A percentile compares a stretch with the other conserved stretches of the same genome.
These are phyloP conservation scores for Mycena chlorophos DNA, from an alignment of 768 basidiomycete genomes.

Conservation along the genomic window DNA sequence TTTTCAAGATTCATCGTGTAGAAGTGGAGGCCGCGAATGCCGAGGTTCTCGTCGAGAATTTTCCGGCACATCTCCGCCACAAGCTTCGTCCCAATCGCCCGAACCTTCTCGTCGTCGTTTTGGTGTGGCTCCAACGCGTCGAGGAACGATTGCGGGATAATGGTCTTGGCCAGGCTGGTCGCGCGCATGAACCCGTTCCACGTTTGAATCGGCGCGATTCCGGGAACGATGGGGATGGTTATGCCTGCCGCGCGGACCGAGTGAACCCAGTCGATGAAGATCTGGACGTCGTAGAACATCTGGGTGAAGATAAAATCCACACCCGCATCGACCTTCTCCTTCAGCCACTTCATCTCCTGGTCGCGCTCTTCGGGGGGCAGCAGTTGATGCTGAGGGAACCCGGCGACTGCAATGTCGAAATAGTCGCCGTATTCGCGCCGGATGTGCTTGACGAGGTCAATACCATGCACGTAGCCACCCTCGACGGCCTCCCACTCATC, in stretches of 20 bases:
- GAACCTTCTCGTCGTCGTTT: slow-evolving; percentile 90
- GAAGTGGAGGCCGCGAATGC: slow-evolving; percentile 88
- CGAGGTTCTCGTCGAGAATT: slow-evolving; percentile 78
- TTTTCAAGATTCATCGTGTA: slow-evolving; percentile 98
- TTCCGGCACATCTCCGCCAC: slow-evolving; percentile 92
- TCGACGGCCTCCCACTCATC: slow-evolving; percentile 92
- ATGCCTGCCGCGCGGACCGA: slow-evolving; percentile 82
- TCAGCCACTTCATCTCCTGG: slow-evolving; percentile 81
- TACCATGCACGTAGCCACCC: slow-evolving; percentile 85
- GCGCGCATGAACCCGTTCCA: slow-evolving; percentile 93
- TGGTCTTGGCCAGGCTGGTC: slow-evolving; percentile 73
- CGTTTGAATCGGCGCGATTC: slow-evolving; percentile 94
- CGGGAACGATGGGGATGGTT: slow-evolving; percentile 86
- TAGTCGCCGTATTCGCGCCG: slow-evolving; percentile 81
- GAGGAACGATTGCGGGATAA: slow-evolving; percentile 73
- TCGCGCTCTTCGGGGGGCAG: slow-evolving; percentile 73
- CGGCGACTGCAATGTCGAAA: slow-evolving; percentile 93
- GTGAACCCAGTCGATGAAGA: slow-evolving; percentile 92
- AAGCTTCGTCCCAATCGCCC: slow-evolving; percentile 89
- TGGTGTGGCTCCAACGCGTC: slow-evolving; percentile 83
- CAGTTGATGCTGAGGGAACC: slow-evolving; percentile 82
- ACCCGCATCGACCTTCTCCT: slow-evolving; percentile 89
- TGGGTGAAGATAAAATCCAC: slow-evolving; percentile 95
- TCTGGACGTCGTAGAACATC: slow-evolving; percentile 93
- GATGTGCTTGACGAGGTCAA: slow-evolving; percentile 91